Evolutionary conservation across 2,329 filamentous ascomycete species (phyloP).

Genomic region (Cladosporium velox): DNA sequence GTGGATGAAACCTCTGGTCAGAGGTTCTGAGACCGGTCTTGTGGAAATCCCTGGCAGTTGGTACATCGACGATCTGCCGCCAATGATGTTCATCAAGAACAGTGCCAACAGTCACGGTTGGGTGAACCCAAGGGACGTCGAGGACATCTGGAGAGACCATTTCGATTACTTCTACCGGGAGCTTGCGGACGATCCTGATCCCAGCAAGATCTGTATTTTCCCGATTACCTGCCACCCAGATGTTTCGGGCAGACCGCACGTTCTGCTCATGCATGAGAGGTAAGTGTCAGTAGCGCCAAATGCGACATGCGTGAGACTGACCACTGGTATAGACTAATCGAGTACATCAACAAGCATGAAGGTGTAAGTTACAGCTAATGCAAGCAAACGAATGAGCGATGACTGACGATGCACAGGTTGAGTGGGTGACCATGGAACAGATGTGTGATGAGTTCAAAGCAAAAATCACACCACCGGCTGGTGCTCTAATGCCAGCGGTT

Average conservation of each 20-base stretch:
- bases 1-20: constrained; percentile 66
- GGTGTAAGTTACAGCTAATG: constrained; percentile 45
- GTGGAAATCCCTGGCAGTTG: constrained; percentile 63
- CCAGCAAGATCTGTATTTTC: constrained; percentile 52
- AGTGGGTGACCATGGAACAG: constrained; percentile 64
- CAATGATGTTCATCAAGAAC: constrained; percentile 69
- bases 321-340: constrained; percentile 55
- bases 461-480: constrained; percentile 57
- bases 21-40: constrained; percentile 60
- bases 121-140: constrained; percentile 56
- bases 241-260: constrained; percentile 68
- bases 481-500: constrained; percentile 60
- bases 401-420: neutral
- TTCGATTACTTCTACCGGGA: constrained; percentile 74
- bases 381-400: neutral
- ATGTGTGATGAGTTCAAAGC: constrained; percentile 72
- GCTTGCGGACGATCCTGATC: constrained; percentile 65
- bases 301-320: neutral
- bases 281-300: constrained; percentile 32
- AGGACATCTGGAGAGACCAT: constrained; percentile 65
- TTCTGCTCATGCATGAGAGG: constrained; percentile 70
- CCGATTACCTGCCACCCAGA: constrained; percentile 72
- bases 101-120: constrained; percentile 64
- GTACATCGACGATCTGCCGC: constrained; percentile 58
- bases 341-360: constrained; percentile 66